Conservation (phyloP, 2,329 filamentous ascomycete genomes). For the Sphaerulina populicola region DNA sequence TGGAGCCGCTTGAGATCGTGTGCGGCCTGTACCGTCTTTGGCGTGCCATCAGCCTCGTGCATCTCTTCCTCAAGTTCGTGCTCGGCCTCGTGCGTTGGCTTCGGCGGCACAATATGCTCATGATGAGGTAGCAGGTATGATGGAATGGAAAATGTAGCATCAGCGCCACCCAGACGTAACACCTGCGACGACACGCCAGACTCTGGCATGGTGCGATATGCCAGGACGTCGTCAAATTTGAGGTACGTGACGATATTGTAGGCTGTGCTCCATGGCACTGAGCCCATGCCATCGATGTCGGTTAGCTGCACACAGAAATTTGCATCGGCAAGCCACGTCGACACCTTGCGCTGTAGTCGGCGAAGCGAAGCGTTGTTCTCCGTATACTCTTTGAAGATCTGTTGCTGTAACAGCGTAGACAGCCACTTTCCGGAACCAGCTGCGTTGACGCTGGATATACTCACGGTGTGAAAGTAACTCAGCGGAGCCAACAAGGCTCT, state of each 20-base stretch:
- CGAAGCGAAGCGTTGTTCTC: slow-evolving; percentile 39
- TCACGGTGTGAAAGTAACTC: slow-evolving; percentile 47
- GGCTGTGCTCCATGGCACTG: slow-evolving; percentile 43
- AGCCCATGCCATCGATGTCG: slow-evolving; percentile 40
- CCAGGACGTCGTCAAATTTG: slow-evolving; percentile 43
- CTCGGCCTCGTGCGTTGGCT: slow-evolving; percentile 32
- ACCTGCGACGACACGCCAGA: slow-evolving; percentile 42
- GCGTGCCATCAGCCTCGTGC: slow-evolving; percentile 38
- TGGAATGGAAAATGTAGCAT: slow-evolving; percentile 44
- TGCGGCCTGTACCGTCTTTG: slow-evolving; percentile 37
- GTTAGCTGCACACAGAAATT: slow-evolving; percentile 46
- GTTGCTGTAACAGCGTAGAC: slow-evolving; percentile 39
- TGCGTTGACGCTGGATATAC: slow-evolving; percentile 44
- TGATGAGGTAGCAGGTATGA: slow-evolving; percentile 47
- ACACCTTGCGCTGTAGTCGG: slow-evolving; percentile 41
- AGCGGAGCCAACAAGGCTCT: slow-evolving; percentile 43
- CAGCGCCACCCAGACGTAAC: slow-evolving; percentile 44
- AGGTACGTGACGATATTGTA: slow-evolving; percentile 44
- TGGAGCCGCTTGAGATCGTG: slow-evolving; percentile 35
- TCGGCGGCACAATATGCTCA: slow-evolving; percentile 44
- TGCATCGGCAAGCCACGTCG: slow-evolving; percentile 45
- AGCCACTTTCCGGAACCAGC: slow-evolving; percentile 47
- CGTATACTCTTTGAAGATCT: slow-evolving; percentile 45
- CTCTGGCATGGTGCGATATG: slow-evolving; percentile 41
- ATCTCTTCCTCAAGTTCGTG: slow-evolving; percentile 34